A percentile compares a stretch with the other conserved stretches of the same genome.
Conservation (phyloP, 164 flowering plant genomes). For the Vitis cinerea region DNA sequence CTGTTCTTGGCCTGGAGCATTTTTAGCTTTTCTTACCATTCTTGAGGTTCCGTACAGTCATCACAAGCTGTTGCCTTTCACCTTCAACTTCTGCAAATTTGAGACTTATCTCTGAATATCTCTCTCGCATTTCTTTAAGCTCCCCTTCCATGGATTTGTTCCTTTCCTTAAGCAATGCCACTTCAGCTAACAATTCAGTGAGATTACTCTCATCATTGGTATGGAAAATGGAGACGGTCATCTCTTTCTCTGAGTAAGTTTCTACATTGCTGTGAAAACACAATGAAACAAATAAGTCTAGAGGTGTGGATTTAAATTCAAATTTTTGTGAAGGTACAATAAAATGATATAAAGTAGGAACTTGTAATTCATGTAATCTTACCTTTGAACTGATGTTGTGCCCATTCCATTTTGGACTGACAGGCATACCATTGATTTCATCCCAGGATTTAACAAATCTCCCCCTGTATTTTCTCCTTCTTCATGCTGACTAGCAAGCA, state of each 20-base stretch:
- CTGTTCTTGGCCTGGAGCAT: slow-evolving; percentile 3
- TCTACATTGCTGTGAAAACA: slow-evolving; percentile 24
- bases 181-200: slow-evolving; percentile 36
- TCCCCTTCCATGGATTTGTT: slow-evolving; percentile 76
- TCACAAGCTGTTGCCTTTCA: slow-evolving; percentile 87
- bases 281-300: background rate
- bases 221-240: slow-evolving; percentile 9
- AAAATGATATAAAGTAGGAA: background rate
- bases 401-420: background rate
- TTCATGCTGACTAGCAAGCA: background rate
- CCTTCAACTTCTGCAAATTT: slow-evolving; percentile 96
- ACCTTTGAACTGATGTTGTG: slow-evolving; percentile 2
- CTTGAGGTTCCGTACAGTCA: slow-evolving; percentile 77
- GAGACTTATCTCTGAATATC: slow-evolving; percentile 91
- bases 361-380: background rate
- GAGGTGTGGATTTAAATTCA: background rate
- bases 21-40: slow-evolving; percentile 56
- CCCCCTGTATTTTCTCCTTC: slow-evolving; percentile 6
- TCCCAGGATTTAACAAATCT: background rate
- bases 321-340: background rate
- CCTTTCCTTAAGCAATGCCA: slow-evolving; percentile 50
- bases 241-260: slow-evolving; percentile 20
- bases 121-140: slow-evolving; percentile 89
- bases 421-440: background rate
- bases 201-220: slow-evolving; percentile 17